Base-by-base conservation (phyloP, 2,329 filamentous ascomycete genomes). In the Rutstroemia sp. region DNA sequence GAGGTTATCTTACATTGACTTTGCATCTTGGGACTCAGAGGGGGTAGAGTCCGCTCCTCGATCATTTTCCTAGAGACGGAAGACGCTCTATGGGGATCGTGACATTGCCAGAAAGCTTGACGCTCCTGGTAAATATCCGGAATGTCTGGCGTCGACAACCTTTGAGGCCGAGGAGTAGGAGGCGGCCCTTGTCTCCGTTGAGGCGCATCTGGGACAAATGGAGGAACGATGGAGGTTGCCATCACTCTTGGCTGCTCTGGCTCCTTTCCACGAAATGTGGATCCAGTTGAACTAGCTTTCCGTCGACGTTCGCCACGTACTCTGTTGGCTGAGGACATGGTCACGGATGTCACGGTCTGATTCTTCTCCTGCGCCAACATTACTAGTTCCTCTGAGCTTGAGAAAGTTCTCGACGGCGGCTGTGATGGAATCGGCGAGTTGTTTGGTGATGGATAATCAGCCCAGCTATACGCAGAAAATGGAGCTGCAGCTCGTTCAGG, bases 71-170 rank as follows among this genome's bases (percentile, higher is more conserved):
- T 25, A n/a, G 12, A 48, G 27, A 40, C 39, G 27, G 50, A 39
- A 27, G 19, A 30, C 9, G 5, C n/a, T 36, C 46, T 30, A 4
- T 48, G 46, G 6, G 46, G n/a, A 19, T 42, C 21, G n/a, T 39
- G 48, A 30, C 54, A 56, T 17, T 52, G 17, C 30, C 54, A 56
- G 30, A 56, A 56, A 12, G 45, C 12, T 4, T 34, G 39, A 21
- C 21, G 16, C 34, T 38, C n/a, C 38, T 46, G 19, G 6, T 21
- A 54, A 38, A 60, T 30, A 14, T 65, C 61, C 19, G 59, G 52
- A 34, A 66, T 40, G 40, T 67, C 63, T 8, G 66, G 66, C 23
- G 64, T 64, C 36, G 63, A 59, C 12, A 68, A 48, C 12, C 64
- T 58, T 23, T 44, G 34, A 40, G 60, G 60, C 30, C 61, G 59